Conservation (phyloP, 2,329 filamentous ascomycete species). For the Tolypocladium ovalisporum region DNA sequence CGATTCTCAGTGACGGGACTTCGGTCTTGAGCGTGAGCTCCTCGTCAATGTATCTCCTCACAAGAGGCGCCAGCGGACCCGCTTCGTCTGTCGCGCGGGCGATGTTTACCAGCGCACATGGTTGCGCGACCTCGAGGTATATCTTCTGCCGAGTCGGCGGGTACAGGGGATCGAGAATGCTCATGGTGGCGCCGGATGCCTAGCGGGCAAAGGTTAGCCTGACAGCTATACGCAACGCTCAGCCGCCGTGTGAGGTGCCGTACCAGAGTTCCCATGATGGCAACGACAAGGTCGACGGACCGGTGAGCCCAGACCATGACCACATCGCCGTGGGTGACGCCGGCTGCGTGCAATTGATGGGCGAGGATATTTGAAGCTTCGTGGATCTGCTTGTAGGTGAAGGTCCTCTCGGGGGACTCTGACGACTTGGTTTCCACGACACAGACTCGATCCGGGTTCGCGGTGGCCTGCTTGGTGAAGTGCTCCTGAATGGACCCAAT, state of each 20-base stretch:
- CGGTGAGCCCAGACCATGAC: background rate
- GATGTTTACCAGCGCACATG: background rate
- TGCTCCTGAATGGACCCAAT: background rate
- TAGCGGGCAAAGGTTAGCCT: no score
- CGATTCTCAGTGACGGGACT: constrained; percentile 62
- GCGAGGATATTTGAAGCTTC: background rate
- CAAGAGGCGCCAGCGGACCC: constrained; percentile 37
- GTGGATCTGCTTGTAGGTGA: background rate
- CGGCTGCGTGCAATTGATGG: background rate
- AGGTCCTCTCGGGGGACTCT: background rate
- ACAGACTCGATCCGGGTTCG: background rate
- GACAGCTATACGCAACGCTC: no score
- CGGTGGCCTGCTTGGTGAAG: background rate
- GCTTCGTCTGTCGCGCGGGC: background rate
- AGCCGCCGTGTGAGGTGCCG: no score
- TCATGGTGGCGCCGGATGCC: background rate
- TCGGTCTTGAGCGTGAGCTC: constrained; percentile 62
- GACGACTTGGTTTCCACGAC: background rate
- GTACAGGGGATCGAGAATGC: background rate
- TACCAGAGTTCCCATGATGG: background rate
- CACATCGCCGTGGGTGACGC: background rate
- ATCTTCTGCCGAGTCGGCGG: background rate
- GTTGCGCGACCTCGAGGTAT: background rate
- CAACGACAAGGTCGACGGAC: background rate
- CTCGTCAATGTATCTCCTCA: constrained; percentile 57